These are phyloP conservation scores for Kregervanrija pseudodelftensis DNA, from an alignment of 805 yeast genomes.

Conservation along the genomic window DNA sequence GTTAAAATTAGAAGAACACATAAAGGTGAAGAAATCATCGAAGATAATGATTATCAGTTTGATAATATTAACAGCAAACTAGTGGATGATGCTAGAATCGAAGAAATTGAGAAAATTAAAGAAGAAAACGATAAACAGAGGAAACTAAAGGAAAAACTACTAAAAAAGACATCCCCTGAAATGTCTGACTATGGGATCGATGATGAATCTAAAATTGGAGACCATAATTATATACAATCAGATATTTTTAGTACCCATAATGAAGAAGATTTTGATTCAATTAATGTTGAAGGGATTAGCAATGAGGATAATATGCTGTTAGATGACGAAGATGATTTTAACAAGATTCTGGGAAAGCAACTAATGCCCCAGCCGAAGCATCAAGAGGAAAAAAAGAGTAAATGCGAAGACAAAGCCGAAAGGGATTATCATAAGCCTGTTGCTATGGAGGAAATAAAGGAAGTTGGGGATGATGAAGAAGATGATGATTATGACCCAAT, in stretches of 20 bases:
- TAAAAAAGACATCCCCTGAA: too few relatives aligned
- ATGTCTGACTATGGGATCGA: too few relatives aligned
- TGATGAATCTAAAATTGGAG: too few relatives aligned
- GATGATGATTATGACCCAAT: slow-evolving; percentile 9
- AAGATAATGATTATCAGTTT: slow-evolving; percentile 34
- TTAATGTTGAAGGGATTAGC: not conserved
- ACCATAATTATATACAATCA: too few relatives aligned
- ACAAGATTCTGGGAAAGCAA: not conserved
- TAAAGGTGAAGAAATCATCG: slow-evolving; percentile 82
- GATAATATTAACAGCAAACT: slow-evolving; percentile 18
- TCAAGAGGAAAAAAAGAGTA: slow-evolving; percentile 2
- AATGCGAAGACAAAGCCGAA: slow-evolving; percentile 4
- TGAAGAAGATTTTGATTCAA: too few relatives aligned
- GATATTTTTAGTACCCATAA: too few relatives aligned
- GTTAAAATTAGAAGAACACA: slow-evolving; percentile 67
- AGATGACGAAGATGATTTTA: slow-evolving; percentile 1
- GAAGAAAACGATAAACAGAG: slow-evolving; percentile 6
- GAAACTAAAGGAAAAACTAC: slow-evolving; percentile 5
- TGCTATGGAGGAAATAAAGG: slow-evolving; percentile 4
- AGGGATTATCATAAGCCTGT: slow-evolving; percentile 3
- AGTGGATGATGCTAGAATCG: slow-evolving; percentile 19
- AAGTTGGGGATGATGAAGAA: slow-evolving; percentile 6
- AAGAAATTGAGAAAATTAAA: slow-evolving; percentile 21
- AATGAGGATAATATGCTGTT: not conserved
- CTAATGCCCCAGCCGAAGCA: slow-evolving; percentile 3